Conservation (phyloP, 2,329 filamentous ascomycete genomes). For the Fusarium sp. region DNA sequence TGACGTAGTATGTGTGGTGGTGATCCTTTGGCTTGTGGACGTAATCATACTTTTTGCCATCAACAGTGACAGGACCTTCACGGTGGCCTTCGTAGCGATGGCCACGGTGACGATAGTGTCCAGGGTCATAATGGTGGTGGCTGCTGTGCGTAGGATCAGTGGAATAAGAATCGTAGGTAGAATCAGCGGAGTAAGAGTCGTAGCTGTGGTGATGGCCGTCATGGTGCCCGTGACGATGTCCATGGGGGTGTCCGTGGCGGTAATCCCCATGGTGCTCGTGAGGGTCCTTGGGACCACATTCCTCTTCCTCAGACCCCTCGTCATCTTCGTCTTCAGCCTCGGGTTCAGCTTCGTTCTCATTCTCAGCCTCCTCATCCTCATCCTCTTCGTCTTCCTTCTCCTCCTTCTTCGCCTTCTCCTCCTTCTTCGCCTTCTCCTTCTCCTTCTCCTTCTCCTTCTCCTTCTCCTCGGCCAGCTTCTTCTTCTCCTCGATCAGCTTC, state of each 20-base stretch:
- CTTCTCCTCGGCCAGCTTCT: constrained; percentile 4
- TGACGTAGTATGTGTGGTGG: constrained; percentile 27
- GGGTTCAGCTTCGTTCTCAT: constrained; percentile 3
- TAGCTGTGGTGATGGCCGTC: constrained; percentile 9
- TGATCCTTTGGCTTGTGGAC: constrained; percentile 27
- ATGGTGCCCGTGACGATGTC: constrained; percentile 6
- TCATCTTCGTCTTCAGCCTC: not conserved
- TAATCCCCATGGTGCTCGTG: constrained; percentile 10
- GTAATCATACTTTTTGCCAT: constrained; percentile 35
- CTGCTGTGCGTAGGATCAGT: not conserved
- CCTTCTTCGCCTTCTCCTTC: not conserved
- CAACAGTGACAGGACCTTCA: constrained; percentile 3
- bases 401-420: constrained; percentile 1
- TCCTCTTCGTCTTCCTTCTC: constrained; percentile 10
- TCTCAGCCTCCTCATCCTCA: constrained; percentile 10
- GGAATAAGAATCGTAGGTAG: not conserved
- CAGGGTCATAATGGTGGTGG: constrained; percentile 7
- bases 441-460: not conserved
- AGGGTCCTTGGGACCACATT: constrained; percentile 4
- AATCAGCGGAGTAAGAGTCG: not conserved
- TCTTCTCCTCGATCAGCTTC: constrained; percentile 10
- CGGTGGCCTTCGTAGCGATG: constrained; percentile 4
- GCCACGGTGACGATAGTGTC: constrained; percentile 15
- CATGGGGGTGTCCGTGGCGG: constrained; percentile 9
- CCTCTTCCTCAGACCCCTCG: not conserved